Percentiles rank a stretch among this genome's conserved stretches.
Conservation (phyloP, 257 asterid genomes). For the Rubia yunnanensis region DNA sequence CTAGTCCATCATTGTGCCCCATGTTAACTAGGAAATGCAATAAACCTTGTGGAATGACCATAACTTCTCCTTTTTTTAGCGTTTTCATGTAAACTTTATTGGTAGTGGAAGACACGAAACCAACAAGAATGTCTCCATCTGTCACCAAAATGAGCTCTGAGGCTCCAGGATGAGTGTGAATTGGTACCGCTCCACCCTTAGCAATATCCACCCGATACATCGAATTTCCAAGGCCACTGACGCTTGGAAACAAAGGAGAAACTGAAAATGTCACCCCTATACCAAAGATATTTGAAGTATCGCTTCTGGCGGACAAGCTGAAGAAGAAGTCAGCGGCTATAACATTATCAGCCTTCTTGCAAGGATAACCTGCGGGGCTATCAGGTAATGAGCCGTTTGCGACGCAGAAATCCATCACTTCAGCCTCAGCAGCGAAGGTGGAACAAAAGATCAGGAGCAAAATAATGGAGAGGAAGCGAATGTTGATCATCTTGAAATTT, state of each 20-base stretch:
- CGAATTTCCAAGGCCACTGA: slow-evolving; percentile 73
- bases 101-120: slow-evolving; percentile 48
- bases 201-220: slow-evolving; percentile 60
- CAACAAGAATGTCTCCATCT: slow-evolving; percentile 52
- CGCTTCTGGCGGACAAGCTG: slow-evolving; percentile 46
- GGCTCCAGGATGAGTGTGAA: slow-evolving; percentile 74
- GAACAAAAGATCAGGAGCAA: slow-evolving; percentile 9
- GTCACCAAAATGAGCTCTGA: slow-evolving; percentile 33
- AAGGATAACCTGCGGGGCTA: slow-evolving; percentile 62
- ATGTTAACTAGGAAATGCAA: slow-evolving; percentile 66
- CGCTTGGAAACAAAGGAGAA: slow-evolving; percentile 45
- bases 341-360: slow-evolving; percentile 47
- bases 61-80: slow-evolving; percentile 43
- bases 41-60: slow-evolving; percentile 70
- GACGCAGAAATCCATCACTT: slow-evolving; percentile 68
- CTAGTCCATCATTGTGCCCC: slow-evolving; percentile 34
- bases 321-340: slow-evolving; percentile 45
- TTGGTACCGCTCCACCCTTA: slow-evolving; percentile 54
- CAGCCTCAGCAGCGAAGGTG: slow-evolving; percentile 15
- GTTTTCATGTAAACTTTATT: slow-evolving; percentile 44
- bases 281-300: slow-evolving; percentile 53
- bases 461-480: slow-evolving; percentile 8
- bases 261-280: slow-evolving; percentile 61
- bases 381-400: slow-evolving; percentile 47
- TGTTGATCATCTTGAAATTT: slow-evolving; percentile 9